These are phyloP conservation scores for Citrus unshiu DNA, from an alignment of 345 rosid genomes.

Conservation along the genomic window DNA sequence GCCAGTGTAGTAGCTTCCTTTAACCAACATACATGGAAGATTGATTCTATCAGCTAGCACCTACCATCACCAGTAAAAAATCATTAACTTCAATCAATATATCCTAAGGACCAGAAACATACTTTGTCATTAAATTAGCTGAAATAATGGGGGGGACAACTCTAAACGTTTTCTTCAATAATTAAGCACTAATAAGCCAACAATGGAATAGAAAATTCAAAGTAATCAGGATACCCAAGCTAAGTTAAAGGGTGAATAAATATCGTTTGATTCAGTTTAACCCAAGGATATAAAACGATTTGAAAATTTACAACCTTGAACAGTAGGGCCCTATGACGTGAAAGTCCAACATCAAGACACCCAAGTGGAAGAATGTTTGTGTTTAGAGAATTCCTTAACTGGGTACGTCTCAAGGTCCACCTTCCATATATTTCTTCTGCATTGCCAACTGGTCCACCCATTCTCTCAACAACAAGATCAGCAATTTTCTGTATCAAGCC, in stretches of 20 bases:
- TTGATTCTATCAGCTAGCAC: constrained; percentile 85
- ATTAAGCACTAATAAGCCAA: neutral
- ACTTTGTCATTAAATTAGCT: neutral
- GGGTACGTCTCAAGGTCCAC: constrained; percentile 66
- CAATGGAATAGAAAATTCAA: neutral
- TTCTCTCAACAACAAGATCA: constrained; percentile 76
- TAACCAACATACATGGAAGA: constrained; percentile 92
- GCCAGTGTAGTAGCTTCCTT: constrained; percentile 95
- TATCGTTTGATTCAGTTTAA: neutral
- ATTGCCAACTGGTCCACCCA: constrained; percentile 92
- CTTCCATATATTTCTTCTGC: constrained; percentile 74
- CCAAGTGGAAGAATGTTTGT: constrained; percentile 81
- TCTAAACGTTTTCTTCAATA: neutral
- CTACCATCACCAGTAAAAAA: constrained; percentile 39
- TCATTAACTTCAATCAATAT: constrained; percentile 20
- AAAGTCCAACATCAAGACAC: constrained; percentile 77
- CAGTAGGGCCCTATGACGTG: constrained; percentile 94
- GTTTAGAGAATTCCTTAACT: constrained; percentile 58
- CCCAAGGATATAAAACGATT: neutral
- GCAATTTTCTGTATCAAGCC: constrained; percentile 82
- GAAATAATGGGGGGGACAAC: neutral
- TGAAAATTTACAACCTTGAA: constrained; percentile 63
- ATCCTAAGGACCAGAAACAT: neutral
- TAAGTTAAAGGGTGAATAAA: neutral
- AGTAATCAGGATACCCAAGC: neutral